Evolutionary conservation across 208 protist species (phyloP).

Genomic region (Leptomonas seymouri): DNA sequence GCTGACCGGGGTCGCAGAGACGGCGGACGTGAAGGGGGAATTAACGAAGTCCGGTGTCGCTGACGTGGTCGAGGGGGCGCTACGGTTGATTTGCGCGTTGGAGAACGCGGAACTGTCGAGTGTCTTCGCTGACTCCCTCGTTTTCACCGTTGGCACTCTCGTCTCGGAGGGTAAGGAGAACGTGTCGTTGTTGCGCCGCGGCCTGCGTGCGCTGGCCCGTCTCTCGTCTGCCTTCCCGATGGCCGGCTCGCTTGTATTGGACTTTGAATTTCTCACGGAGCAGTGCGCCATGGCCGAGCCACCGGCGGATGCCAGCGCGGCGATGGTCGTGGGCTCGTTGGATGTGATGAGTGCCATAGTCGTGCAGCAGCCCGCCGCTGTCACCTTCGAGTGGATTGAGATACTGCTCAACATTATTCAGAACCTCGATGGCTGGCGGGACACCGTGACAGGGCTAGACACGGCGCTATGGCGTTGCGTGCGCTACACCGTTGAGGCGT

Average conservation of each 20-base stretch:
- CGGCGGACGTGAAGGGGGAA: constrained; percentile 15
- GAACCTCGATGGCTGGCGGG: constrained; percentile 26
- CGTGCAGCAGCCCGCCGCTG: constrained; percentile 35
- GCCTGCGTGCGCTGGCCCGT: constrained; percentile 39
- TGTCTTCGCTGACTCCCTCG: constrained; percentile 29
- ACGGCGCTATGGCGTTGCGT: constrained; percentile 49
- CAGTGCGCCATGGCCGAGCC: constrained; percentile 16
- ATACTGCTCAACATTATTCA: constrained; percentile 35
- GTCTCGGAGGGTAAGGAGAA: constrained; percentile 38
- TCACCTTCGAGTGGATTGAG: constrained; percentile 89
- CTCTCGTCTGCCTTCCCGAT: constrained; percentile 54
- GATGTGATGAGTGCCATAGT: constrained; percentile 73
- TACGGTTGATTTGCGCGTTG: constrained; percentile 29
- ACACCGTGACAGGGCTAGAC: constrained; percentile 11
- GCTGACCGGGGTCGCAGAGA: constrained; percentile 21
- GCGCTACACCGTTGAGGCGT: constrained; percentile 41
- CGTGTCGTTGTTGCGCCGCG: constrained; percentile 25
- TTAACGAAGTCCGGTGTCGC: constrained; percentile 21
- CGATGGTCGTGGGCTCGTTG: constrained; percentile 56
- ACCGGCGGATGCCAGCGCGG: constrained; percentile 26
- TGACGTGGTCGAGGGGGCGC: constrained; percentile 16
- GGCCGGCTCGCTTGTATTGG: constrained; percentile 57
- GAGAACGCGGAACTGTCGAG: constrained; percentile 21
- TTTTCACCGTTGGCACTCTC: constrained; percentile 50
- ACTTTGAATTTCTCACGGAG: constrained; percentile 70